Conservation (phyloP, 306 rosid species). For the Trifolium pratense region DNA sequence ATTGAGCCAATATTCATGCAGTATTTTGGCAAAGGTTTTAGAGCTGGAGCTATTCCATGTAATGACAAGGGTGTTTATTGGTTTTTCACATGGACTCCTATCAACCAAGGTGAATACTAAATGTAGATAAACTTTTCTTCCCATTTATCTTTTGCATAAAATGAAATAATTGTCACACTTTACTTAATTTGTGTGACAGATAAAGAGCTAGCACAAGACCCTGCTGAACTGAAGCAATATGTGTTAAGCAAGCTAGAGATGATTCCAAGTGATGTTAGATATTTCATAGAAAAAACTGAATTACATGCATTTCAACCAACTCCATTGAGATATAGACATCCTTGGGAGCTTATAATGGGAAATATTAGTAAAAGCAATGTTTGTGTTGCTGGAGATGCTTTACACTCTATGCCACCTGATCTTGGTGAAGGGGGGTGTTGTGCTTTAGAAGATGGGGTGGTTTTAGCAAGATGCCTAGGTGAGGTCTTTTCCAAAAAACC, state of each 20-base stretch:
- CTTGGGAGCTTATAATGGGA: conserved; percentile 72
- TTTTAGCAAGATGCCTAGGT: conserved; percentile 66
- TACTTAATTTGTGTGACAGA: conserved; percentile 41
- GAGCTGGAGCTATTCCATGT: conserved; percentile 62
- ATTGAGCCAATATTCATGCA: conserved; percentile 50
- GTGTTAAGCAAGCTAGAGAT: conserved; percentile 59
- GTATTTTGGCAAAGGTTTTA: conserved; percentile 59
- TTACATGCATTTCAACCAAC: conserved; percentile 37
- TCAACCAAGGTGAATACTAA: conserved; percentile 52
- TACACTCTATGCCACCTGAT: conserved; percentile 77
- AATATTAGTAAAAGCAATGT: conserved; percentile 67
- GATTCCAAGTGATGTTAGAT: conserved; percentile 48
- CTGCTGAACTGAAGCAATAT: conserved; percentile 51
- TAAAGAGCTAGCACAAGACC: conserved; percentile 46
- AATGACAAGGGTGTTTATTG: conserved; percentile 57
- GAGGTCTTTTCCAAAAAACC: conserved; percentile 50
- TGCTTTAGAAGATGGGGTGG: conserved; percentile 68
- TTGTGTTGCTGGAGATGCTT: conserved; percentile 73
- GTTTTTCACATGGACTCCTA: conserved; percentile 65
- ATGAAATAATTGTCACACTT: not conserved
- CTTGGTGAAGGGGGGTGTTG: conserved; percentile 69
- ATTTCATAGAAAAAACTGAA: conserved; percentile 49
- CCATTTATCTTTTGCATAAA: too few relatives aligned
- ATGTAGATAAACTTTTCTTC: too few relatives aligned
- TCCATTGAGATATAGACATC: conserved; percentile 58